Conservation (phyloP, 2,329 filamentous ascomycete genomes). For the Monosporascus cannonballus region DNA sequence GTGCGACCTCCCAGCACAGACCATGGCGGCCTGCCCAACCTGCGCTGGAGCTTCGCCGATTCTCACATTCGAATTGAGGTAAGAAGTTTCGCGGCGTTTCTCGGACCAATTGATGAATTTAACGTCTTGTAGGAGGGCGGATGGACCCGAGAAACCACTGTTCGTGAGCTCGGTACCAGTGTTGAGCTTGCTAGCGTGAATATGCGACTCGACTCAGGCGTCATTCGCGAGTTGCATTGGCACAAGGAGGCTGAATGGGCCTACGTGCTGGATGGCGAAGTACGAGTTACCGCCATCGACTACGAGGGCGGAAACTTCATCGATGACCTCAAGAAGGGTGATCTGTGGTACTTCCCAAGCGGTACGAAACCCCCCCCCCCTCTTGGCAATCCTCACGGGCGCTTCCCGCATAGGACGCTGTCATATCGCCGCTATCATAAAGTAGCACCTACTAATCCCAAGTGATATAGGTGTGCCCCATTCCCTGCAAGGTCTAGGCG, state of each 20-base stretch:
- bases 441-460: not conserved
- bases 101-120: slow-evolving; percentile 1
- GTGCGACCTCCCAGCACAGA: slow-evolving; percentile 69
- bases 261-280: slow-evolving; percentile 64
- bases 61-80: slow-evolving; percentile 60
- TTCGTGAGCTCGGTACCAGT: slow-evolving; percentile 57
- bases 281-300: slow-evolving; percentile 67
- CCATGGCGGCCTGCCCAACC: slow-evolving; percentile 62
- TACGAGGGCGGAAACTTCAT: slow-evolving; percentile 72
- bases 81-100: slow-evolving; percentile 10
- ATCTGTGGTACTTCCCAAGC: slow-evolving; percentile 76
- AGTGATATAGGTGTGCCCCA: slow-evolving; percentile 49
- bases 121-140: slow-evolving; percentile 55
- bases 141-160: slow-evolving; percentile 70
- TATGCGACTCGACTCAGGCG: slow-evolving; percentile 68
- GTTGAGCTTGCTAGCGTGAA: slow-evolving; percentile 71
- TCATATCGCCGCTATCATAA: no score
- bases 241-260: slow-evolving; percentile 78
- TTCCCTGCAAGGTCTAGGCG: slow-evolving; percentile 64
- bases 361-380: slow-evolving; percentile 31
- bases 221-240: slow-evolving; percentile 74
- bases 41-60: slow-evolving; percentile 66
- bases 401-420: no score
- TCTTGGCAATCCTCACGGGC: no score
- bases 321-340: slow-evolving; percentile 69